phyloP scores from a whole-genome alignment of 139 green algal genomes.

The Coelastrella sp. region DNA sequence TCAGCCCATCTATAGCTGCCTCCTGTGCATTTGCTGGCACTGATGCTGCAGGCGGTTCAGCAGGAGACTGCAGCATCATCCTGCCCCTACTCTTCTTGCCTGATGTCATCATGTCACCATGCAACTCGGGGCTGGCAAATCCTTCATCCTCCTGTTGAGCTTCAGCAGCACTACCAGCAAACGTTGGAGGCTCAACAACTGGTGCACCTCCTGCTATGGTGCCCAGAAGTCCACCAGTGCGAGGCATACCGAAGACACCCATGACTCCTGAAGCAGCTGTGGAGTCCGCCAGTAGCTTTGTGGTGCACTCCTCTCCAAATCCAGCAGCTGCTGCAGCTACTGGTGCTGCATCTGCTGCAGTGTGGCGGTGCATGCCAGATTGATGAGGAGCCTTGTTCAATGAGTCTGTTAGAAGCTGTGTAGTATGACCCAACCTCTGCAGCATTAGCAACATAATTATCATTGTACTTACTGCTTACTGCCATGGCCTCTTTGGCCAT shows the following conservation, averaged over 20 bases:
- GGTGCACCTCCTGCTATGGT: constrained; percentile 27
- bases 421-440: constrained; percentile 13
- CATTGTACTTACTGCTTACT: no score
- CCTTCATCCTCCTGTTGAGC: background rate
- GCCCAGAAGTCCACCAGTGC: background rate
- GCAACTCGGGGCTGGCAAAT: constrained; percentile 1
- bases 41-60: background rate
- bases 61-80: background rate
- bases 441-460: no score
- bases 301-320: constrained; percentile 49
- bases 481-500: no score
- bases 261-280: constrained; percentile 49
- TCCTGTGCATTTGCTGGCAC: background rate
- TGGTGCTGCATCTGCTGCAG: background rate
- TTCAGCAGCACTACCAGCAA: no score
- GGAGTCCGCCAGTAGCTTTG: constrained; percentile 71
- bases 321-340: background rate
- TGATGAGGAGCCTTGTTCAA: background rate
- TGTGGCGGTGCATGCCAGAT: background rate
- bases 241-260: background rate
- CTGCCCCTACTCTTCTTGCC: background rate
- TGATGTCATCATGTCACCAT: background rate
- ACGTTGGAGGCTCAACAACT: background rate
- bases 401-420: constrained; percentile 33
- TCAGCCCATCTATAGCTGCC: background rate